phyloP scores from a whole-genome alignment of 2,329 filamentous ascomycete species.

The Cladosporium sp. region DNA sequence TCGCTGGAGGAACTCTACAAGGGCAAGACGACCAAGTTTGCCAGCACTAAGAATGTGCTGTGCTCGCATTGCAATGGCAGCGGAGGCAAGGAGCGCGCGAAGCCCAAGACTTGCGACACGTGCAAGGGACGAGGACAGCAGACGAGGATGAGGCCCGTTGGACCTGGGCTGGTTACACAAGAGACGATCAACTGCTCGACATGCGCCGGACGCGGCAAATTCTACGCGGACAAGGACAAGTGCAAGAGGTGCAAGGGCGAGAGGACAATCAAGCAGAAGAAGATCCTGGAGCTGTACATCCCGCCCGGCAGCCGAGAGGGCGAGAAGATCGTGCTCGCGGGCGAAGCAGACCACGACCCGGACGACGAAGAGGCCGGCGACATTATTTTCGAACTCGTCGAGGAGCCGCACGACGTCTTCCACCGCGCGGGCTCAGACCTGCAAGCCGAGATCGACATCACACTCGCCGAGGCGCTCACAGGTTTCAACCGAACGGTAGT shows the following conservation, averaged over 20 bases:
- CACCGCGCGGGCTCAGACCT: conserved; percentile 82
- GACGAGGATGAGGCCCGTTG: conserved; percentile 78
- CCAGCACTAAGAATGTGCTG: conserved; percentile 89
- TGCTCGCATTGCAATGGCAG: conserved; percentile 85
- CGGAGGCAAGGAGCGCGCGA: conserved; percentile 90
- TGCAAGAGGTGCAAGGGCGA: conserved; percentile 99
- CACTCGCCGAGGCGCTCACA: conserved; percentile 78
- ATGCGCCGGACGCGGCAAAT: conserved; percentile 81
- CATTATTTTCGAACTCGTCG: conserved; percentile 84
- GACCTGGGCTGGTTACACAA: conserved; percentile 81
- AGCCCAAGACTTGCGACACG: conserved; percentile 76
- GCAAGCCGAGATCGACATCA: conserved; percentile 77
- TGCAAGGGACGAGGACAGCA: conserved; percentile 79
- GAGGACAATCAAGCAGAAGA: conserved; percentile 82
- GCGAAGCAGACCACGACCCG: conserved; percentile 90
- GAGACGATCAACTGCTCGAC: conserved; percentile 77
- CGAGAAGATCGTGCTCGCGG: conserved; percentile 85
- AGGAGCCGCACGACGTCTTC: conserved; percentile 80
- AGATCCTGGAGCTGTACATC: conserved; percentile 95
- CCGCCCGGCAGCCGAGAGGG: conserved; percentile 77
- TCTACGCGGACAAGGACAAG: conserved; percentile 93
- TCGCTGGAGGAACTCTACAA: conserved; percentile 95
- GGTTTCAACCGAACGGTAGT: conserved; percentile 90
- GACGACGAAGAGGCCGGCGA: conserved; percentile 89
- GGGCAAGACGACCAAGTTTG: conserved; percentile 96